phyloP scores from a whole-genome alignment of 2,329 filamentous ascomycete species.

The Cladosporium sp. region DNA sequence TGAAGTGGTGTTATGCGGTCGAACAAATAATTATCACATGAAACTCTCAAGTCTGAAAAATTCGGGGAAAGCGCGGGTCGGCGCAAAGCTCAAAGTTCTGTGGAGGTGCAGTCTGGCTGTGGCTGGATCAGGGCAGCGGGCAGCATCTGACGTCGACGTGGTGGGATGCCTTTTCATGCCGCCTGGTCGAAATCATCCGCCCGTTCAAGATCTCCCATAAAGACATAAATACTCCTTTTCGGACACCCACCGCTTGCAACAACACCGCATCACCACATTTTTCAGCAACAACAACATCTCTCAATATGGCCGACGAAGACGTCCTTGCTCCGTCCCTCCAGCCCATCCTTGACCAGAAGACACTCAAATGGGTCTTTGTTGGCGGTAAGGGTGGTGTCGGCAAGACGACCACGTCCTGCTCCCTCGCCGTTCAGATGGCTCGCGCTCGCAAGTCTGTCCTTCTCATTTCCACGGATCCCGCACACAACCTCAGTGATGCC shows the following conservation, averaged over 20 bases:
- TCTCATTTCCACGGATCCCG: conserved; percentile 96
- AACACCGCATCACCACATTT: not conserved
- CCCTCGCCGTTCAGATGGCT: conserved; percentile 94
- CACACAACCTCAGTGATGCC: conserved; percentile 95
- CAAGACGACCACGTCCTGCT: conserved; percentile 99
- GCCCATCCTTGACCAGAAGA: conserved; percentile 90
- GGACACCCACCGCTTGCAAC: not conserved
- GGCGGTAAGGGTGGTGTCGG: conserved; percentile 97
- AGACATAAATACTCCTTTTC: not conserved
- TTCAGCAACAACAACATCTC: not conserved
- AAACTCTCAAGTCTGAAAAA: not conserved
- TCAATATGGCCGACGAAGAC: conserved; percentile 60
- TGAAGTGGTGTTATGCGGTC: not conserved
- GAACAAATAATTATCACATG: not conserved
- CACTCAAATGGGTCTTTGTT: conserved; percentile 97
- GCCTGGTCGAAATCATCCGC: not conserved
- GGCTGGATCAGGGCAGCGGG: not conserved
- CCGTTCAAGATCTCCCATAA: too few relatives aligned
- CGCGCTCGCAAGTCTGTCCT: conserved; percentile 92
- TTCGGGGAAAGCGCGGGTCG: too few relatives aligned
- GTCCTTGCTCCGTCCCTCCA: conserved; percentile 88
- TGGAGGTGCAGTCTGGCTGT: not conserved
- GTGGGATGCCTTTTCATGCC: not conserved
- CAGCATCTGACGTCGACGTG: not conserved
- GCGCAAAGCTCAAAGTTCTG: too few relatives aligned